Conservation (phyloP, 1,284 basidiomycete genomes). For the Inonotus obliquus region DNA sequence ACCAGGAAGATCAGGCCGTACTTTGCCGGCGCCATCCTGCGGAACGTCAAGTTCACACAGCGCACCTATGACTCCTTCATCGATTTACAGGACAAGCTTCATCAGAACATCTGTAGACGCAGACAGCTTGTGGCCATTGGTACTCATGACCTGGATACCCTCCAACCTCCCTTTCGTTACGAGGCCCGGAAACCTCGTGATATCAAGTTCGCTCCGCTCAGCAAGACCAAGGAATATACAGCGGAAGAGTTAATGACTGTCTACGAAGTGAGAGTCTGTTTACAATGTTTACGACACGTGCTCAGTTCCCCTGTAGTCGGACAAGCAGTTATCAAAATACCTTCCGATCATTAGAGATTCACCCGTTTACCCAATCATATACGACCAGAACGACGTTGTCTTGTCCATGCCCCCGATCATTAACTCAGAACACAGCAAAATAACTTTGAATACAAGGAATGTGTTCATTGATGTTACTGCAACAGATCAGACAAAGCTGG, state of each 20-base stretch:
- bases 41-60: slow-evolving; percentile 86
- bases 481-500: slow-evolving; percentile 96
- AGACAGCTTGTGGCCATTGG: slow-evolving; percentile 95
- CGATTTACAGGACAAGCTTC: slow-evolving; percentile 97
- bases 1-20: slow-evolving; percentile 82
- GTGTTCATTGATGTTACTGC: slow-evolving; percentile 97
- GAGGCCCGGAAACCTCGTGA: slow-evolving; percentile 85
- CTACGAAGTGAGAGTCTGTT: slow-evolving; percentile 63
- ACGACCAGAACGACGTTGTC: slow-evolving; percentile 83
- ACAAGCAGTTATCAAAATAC: slow-evolving; percentile 88
- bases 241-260: slow-evolving; percentile 85
- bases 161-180: slow-evolving; percentile 87
- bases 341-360: slow-evolving; percentile 92
- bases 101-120: slow-evolving; percentile 91
- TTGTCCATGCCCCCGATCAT: slow-evolving; percentile 98
- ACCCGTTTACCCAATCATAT: slow-evolving; percentile 97
- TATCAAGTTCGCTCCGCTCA: slow-evolving; percentile 88
- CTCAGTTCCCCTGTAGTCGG: slow-evolving; percentile 51
- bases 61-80: slow-evolving; percentile 96
- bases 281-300: neutral
- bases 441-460: slow-evolving; percentile 90
- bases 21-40: slow-evolving; percentile 88
- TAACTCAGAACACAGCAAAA: slow-evolving; percentile 97
- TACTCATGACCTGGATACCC: slow-evolving; percentile 93
- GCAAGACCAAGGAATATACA: slow-evolving; percentile 70